Evolutionary conservation across 2,329 filamentous ascomycete species (phyloP).

Genomic region (Pseudogymnoascus sp.): DNA sequence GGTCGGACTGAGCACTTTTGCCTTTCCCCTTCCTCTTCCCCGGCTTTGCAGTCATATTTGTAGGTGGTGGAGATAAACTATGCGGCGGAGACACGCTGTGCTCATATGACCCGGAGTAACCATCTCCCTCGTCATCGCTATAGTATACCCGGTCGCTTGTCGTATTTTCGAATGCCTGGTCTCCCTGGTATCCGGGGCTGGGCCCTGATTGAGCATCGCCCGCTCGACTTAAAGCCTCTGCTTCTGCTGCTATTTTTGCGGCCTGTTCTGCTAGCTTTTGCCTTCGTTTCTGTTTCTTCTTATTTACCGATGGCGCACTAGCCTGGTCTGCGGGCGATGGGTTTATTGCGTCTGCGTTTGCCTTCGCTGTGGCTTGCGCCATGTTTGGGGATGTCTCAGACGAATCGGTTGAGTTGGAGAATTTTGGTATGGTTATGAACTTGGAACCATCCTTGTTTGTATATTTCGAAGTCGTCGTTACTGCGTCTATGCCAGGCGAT

Average conservation of each 20-base stretch:
- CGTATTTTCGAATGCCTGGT: slow-evolving; percentile 29
- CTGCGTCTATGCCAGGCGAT: slow-evolving; percentile 45
- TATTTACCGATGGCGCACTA: slow-evolving; percentile 58
- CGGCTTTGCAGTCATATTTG: slow-evolving; percentile 26
- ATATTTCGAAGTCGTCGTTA: slow-evolving; percentile 50
- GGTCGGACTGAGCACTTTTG: slow-evolving; percentile 20
- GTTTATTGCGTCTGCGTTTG: slow-evolving; percentile 26
- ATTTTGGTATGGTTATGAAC: slow-evolving; percentile 60
- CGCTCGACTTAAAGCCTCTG: slow-evolving; percentile 18
- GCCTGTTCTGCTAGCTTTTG: slow-evolving; percentile 68
- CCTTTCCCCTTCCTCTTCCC: slow-evolving; percentile 38
- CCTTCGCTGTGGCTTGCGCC: slow-evolving; percentile 29
- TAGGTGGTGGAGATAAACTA: slow-evolving; percentile 21
- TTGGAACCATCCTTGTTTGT: slow-evolving; percentile 65
- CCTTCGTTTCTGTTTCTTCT: slow-evolving; percentile 91
- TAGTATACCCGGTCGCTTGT: slow-evolving; percentile 47
- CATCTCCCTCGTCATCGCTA: slow-evolving; percentile 45
- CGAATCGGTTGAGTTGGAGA: slow-evolving; percentile 41
- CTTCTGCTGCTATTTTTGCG: slow-evolving; percentile 30
- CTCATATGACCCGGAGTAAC: slow-evolving; percentile 30
- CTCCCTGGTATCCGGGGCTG: slow-evolving; percentile 24
- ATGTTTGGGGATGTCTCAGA: slow-evolving; percentile 48
- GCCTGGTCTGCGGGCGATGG: slow-evolving; percentile 26
- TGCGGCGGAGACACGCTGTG: slow-evolving; percentile 29
- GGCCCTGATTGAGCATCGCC: neutral